phyloP scores from a whole-genome alignment of 371 early-diverging fungal species.

The Mortierella sp. region DNA sequence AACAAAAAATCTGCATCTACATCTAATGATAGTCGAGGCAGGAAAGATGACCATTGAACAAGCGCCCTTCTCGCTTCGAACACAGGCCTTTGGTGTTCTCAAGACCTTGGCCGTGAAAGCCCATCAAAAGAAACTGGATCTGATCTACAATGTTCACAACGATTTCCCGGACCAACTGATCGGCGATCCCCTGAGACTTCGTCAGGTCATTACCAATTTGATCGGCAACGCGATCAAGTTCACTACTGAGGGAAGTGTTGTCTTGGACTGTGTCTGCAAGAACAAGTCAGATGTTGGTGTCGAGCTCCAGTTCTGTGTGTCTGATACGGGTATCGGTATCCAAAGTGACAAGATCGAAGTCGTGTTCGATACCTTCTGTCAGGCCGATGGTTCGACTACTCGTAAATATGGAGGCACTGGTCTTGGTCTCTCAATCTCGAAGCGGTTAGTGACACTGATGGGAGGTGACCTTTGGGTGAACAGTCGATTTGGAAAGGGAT shows the following conservation, averaged over 20 bases:
- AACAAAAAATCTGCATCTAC: too few species aligned
- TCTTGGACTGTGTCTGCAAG: constrained; percentile 57
- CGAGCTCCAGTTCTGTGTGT: constrained; percentile 73
- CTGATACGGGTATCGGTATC: constrained; percentile 91
- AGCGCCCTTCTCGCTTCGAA: constrained; percentile 72
- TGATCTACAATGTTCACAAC: constrained; percentile 70
- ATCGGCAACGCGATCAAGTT: constrained; percentile 90
- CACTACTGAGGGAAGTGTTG: constrained; percentile 76
- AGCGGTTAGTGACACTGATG: constrained; percentile 77
- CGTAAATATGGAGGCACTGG: constrained; percentile 89
- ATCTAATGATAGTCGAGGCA: constrained; percentile 80
- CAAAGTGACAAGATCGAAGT: constrained; percentile 73
- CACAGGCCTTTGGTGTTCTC: constrained; percentile 70
- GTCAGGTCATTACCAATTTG: constrained; percentile 86
- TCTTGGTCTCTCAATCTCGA: constrained; percentile 85
- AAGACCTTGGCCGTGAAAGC: constrained; percentile 76
- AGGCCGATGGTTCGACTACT: constrained; percentile 85
- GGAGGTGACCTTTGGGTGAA: constrained; percentile 85
- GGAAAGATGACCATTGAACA: constrained; percentile 78
- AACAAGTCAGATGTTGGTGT: constrained; percentile 54
- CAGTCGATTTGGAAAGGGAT: constrained; percentile 73
- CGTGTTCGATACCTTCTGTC: constrained; percentile 86
- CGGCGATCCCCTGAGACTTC: constrained; percentile 82
- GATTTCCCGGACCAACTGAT: constrained; percentile 74
- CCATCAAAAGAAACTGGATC: constrained; percentile 71